Evolutionary conservation across 83 land plant genomes (phyloP).

Genomic region (Picea mariana): DNA sequence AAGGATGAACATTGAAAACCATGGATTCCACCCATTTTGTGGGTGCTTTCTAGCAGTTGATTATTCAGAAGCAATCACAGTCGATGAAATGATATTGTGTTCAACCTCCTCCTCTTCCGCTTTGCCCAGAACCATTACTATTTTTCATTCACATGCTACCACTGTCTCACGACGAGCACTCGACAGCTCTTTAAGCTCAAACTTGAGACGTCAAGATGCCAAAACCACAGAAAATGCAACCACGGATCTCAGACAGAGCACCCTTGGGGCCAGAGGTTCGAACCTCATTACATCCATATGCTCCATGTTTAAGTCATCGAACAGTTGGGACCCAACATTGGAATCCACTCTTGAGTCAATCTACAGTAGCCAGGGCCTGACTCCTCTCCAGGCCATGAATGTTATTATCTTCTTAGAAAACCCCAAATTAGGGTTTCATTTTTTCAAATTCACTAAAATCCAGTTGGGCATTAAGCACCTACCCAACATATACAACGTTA

Average conservation of each 20-base stretch:
- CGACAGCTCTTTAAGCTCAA: background rate
- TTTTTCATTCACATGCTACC: no score
- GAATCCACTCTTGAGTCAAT: background rate
- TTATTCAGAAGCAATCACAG: no score
- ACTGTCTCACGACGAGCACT: no score
- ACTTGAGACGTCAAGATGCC: background rate
- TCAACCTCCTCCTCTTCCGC: no score
- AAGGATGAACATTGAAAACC: no score
- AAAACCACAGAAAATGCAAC: background rate
- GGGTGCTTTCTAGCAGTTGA: no score
- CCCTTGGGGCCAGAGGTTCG: background rate
- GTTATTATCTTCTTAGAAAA: background rate
- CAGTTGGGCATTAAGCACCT: constrained; percentile 2
- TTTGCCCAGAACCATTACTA: no score
- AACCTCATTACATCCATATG: background rate
- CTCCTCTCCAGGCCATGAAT: constrained; percentile 12
- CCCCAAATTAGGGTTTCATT: background rate
- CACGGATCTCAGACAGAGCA: no score
- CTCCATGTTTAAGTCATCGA: background rate
- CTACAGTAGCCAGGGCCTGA: background rate
- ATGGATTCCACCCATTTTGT: no score
- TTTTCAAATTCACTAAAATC: constrained; percentile 16
- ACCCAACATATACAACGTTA: constrained; percentile 22
- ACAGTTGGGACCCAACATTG: background rate
- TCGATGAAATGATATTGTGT: no score